Evolutionary conservation across 176 grass and related monocot genomes (phyloP), one percentile per base, ranked within the genome.

Genomic region (Oryza officinalis): DNA sequence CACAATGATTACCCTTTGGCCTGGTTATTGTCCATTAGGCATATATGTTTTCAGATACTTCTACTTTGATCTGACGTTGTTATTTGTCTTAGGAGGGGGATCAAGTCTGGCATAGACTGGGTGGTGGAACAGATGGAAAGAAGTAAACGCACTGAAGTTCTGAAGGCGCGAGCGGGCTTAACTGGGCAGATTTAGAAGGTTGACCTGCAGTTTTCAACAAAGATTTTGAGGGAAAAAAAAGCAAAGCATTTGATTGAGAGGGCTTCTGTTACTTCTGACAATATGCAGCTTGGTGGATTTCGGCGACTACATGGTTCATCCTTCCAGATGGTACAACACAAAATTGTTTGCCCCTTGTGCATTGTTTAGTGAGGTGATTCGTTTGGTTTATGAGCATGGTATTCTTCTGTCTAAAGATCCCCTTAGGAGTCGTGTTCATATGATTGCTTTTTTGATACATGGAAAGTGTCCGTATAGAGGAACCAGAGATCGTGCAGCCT

Each of bases 121-220:
- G 88, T 98, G 49, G 89, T 95, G 73, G 89, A 92, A 57, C 80
- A 86, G 65, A 95, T 95, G 85, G 93, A 92, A 86, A 95, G 86
- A 90, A 90, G 93, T 81, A 88, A 95, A 79, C 89, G 83, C 13
- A 89, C 91, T 5, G 89, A 98, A 33, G 85, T 60, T n/a, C 75
- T 98, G 71, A 89, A 85, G 83, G 44, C 64, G 41, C 86, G 86
- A 26, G 78, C 83, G 23, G 38, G 44, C 76, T 30, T 87, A 69
- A 40, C 84, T 37, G 50, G 86, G 38, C 76, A 87, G 40, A 89
- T 96, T 71, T 96, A 96, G 87, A 76, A 77, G 20, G 65, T 31
- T 74, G 5, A 45, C 17, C 45, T 54, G 54, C 63, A 41, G 52
- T n/a, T 76, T 5, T 2, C 0, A 54, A 76, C 77, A 54, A 43